Evolutionary conservation across 768 basidiomycete species (phyloP).

Genomic region (Phylloporus sp.): DNA sequence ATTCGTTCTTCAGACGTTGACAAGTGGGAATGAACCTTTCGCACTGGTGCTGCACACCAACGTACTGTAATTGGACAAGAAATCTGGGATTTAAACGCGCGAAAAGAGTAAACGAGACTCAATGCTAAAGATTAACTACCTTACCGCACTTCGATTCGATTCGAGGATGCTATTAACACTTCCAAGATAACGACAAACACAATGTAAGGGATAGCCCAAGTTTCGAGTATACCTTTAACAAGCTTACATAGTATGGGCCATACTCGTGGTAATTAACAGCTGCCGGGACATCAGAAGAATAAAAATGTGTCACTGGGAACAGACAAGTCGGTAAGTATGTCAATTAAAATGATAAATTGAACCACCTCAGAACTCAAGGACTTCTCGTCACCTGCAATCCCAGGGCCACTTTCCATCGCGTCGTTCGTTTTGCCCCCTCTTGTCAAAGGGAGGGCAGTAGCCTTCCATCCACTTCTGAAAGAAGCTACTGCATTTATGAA

Average conservation of each 20-base stretch:
- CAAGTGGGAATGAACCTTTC: neutral
- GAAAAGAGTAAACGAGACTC: too few species aligned
- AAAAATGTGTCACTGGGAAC: neutral
- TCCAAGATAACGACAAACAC: too few species aligned
- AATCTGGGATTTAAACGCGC: too few species aligned
- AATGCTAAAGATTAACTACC: too few species aligned
- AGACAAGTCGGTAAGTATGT: neutral
- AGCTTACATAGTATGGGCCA: too few species aligned
- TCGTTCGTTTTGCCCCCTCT: constrained; percentile 1
- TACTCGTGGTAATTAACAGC: too few species aligned
- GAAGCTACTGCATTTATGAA: constrained; percentile 53
- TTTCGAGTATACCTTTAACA: too few species aligned
- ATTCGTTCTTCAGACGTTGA: neutral
- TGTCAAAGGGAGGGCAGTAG: constrained; percentile 42
- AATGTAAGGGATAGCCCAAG: too few species aligned
- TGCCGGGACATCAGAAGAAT: neutral
- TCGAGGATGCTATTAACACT: too few species aligned
- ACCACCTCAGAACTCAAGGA: constrained; percentile 8
- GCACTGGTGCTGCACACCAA: too few species aligned
- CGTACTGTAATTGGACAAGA: too few species aligned
- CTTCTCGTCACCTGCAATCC: constrained; percentile 9
- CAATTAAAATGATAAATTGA: neutral
- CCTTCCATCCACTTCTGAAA: constrained; percentile 70
- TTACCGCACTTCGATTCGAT: too few species aligned
- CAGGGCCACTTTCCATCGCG: neutral